Conservation (phyloP, 345 rosid genomes). For the Cardamine occulta region DNA sequence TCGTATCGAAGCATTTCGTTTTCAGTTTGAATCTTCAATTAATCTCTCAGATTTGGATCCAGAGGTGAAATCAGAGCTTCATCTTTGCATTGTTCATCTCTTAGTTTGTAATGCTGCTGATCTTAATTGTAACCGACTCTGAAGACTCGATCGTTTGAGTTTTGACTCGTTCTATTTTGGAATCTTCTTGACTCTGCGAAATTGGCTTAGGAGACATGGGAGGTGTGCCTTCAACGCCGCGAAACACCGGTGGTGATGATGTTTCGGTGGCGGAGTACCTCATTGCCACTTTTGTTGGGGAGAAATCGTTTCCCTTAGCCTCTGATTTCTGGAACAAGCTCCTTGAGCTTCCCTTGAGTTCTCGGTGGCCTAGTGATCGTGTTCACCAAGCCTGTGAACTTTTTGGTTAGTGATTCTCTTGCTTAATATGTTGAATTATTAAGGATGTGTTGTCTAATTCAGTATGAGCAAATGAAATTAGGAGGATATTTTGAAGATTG, state of each 20-base stretch:
- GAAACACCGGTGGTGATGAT: conserved; percentile 53
- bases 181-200: conserved; percentile 48
- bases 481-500: conserved; percentile 3
- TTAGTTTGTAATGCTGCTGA: conserved; percentile 45
- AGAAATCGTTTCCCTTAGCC: conserved; percentile 78
- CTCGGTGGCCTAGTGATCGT: conserved; percentile 70
- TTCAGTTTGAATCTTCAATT: conserved; percentile 24
- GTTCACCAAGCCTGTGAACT: conserved; percentile 73
- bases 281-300: conserved; percentile 86
- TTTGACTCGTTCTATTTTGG: conserved; percentile 42
- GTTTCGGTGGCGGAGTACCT: conserved; percentile 63
- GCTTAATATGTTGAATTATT: background rate
- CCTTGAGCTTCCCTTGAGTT: conserved; percentile 76
- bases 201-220: conserved; percentile 57
- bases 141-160: conserved; percentile 45
- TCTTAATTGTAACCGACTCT: conserved; percentile 32
- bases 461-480: background rate
- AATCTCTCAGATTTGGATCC: conserved; percentile 39
- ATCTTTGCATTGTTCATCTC: conserved; percentile 15
- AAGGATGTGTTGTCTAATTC: conserved; percentile 4
- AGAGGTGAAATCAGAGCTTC: conserved; percentile 24
- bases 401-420: conserved; percentile 58
- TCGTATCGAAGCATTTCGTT: conserved; percentile 46
- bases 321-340: conserved; percentile 98
- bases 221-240: conserved; percentile 86